Percentiles rank a stretch among this genome's conserved stretches.
Conservation (phyloP, 2,329 filamentous ascomycete genomes). For the Leptographium radiaticola region DNA sequence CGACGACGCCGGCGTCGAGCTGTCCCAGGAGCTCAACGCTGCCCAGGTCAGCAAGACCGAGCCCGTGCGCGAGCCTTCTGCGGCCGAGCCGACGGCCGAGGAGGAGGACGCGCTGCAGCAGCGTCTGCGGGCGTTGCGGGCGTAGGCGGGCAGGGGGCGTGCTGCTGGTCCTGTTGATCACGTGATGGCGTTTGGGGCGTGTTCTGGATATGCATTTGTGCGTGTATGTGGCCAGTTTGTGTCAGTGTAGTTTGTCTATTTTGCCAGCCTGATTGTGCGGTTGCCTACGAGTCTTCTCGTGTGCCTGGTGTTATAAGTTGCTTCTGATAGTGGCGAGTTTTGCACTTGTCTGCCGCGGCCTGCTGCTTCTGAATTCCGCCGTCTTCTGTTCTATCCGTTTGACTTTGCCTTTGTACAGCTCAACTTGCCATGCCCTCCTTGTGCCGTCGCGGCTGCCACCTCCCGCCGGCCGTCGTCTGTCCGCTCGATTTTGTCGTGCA, state of each 20-base stretch:
- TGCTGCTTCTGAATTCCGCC: neutral
- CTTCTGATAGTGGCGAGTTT: neutral
- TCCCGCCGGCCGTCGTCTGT: no score
- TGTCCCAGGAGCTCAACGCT: constrained; percentile 58
- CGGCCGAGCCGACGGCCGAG: constrained; percentile 58
- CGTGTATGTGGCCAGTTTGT: neutral
- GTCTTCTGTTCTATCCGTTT: neutral
- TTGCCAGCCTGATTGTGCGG: neutral
- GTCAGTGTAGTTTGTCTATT: neutral
- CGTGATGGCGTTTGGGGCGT: neutral
- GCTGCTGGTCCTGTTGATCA: neutral
- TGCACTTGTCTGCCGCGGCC: neutral
- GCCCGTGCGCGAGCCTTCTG: constrained; percentile 36
- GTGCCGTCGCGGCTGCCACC: neutral
- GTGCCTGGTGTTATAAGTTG: neutral
- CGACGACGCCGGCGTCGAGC: constrained; percentile 75
- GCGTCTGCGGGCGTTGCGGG: constrained; percentile 41
- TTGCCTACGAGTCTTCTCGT: neutral
- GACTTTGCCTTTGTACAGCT: no score
- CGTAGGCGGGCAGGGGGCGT: constrained; percentile 17
- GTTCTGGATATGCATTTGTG: no score
- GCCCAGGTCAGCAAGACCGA: constrained; percentile 44
- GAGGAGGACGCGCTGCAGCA: constrained; percentile 65
- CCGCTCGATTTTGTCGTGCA: no score
- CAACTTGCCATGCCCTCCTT: neutral